Conservation (phyloP, 192 early-diverging fungal genomes). For the Pilaira anomala region DNA sequence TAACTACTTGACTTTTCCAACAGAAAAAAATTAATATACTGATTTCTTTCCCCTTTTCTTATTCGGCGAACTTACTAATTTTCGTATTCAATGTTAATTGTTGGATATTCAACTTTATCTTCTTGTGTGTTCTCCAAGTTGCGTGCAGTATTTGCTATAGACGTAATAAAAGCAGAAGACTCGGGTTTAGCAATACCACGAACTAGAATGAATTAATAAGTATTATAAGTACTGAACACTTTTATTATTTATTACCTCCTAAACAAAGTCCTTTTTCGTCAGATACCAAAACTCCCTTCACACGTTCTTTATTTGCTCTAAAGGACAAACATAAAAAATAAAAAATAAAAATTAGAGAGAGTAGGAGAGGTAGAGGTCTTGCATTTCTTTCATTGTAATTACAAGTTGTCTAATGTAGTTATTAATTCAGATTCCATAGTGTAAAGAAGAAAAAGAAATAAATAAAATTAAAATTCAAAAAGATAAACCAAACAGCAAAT, state of each 20-base stretch:
- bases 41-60: not conserved
- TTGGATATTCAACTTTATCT: slow-evolving; percentile 28
- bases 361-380: too few species aligned
- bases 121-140: slow-evolving; percentile 9
- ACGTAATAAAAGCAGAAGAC: slow-evolving; percentile 22
- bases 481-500: not conserved
- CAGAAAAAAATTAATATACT: not conserved
- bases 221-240: too few species aligned
- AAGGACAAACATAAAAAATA: too few species aligned
- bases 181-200: slow-evolving; percentile 25
- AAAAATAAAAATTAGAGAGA: too few species aligned
- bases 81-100: slow-evolving; percentile 29
- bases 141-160: slow-evolving; percentile 22
- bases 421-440: slow-evolving; percentile 19
- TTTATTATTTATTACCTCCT: slow-evolving; percentile 13
- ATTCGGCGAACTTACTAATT: slow-evolving; percentile 11
- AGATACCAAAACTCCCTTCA: slow-evolving; percentile 23
- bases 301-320: slow-evolving; percentile 26
- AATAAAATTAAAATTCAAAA: not conserved
- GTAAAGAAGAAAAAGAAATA: not conserved
- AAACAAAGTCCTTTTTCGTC: slow-evolving; percentile 31
- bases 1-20: slow-evolving; percentile 27
- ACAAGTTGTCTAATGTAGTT: not conserved
- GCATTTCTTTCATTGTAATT: not conserved
- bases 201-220: not conserved